Evolutionary conservation across 2,329 filamentous ascomycete genomes (phyloP).

Genomic region (Thelonectria discophora): DNA sequence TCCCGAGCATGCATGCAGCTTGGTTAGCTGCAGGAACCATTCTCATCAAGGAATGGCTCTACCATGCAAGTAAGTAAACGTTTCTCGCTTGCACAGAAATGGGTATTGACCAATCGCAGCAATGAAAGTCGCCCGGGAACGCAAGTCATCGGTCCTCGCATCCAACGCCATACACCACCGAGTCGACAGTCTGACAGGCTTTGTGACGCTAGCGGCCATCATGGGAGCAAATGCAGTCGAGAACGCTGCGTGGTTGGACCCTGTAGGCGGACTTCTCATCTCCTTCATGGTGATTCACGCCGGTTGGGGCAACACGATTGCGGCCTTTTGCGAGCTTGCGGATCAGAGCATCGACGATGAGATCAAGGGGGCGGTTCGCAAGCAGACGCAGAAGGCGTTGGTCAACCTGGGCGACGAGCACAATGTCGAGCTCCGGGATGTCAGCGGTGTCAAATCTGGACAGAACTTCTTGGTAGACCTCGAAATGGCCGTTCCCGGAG

Average conservation of each 20-base stretch:
- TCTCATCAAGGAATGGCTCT: conserved; percentile 94
- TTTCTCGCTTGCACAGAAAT: background rate
- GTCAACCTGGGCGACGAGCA: conserved; percentile 61
- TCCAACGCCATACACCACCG: conserved; percentile 97
- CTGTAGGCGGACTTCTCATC: conserved; percentile 90
- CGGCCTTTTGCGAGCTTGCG: conserved; percentile 87
- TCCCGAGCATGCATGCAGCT: conserved; percentile 89
- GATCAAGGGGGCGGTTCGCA: conserved; percentile 75
- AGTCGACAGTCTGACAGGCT: conserved; percentile 92
- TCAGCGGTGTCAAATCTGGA: conserved; percentile 92
- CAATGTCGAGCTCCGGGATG: conserved; percentile 75
- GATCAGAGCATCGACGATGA: conserved; percentile 90
- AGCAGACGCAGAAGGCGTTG: conserved; percentile 70
- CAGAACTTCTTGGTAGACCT: conserved; percentile 96
- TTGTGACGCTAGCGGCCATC: conserved; percentile 90
- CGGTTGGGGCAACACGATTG: conserved; percentile 84
- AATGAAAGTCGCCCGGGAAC: conserved; percentile 93
- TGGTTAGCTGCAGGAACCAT: conserved; percentile 95
- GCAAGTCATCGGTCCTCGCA: conserved; percentile 93
- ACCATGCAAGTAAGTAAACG: conserved; percentile 84
- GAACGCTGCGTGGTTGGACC: conserved; percentile 91
- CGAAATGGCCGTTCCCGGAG: conserved; percentile 80
- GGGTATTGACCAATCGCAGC: conserved; percentile 60
- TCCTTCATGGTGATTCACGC: conserved; percentile 93
- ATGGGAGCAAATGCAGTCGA: conserved; percentile 86